Conservation (phyloP, 192 early-diverging fungal species). For the Backusella luteola region DNA sequence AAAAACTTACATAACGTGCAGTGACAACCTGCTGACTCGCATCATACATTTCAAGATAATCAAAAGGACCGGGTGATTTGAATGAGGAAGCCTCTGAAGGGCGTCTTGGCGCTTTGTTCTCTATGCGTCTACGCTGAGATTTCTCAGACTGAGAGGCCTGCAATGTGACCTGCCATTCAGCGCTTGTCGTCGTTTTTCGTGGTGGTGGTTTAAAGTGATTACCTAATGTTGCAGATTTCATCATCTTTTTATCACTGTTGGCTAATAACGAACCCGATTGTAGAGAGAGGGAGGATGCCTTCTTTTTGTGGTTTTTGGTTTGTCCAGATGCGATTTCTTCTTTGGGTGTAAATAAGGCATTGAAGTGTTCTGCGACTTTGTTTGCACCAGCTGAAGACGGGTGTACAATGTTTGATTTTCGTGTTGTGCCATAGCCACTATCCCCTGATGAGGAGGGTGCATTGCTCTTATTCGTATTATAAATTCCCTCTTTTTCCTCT, state of each 20-base stretch:
- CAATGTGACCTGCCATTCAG: slow-evolving; percentile 2
- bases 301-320: neutral
- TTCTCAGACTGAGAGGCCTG: neutral
- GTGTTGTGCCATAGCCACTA: slow-evolving; percentile 19
- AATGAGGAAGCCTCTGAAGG: neutral
- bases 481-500: neutral
- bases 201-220: neutral
- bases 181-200: neutral
- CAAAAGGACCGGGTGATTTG: neutral
- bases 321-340: neutral
- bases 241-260: neutral
- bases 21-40: slow-evolving; percentile 37
- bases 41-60: slow-evolving; percentile 15
- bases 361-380: neutral
- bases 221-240: slow-evolving; percentile 5
- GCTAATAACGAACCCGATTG: neutral
- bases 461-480: slow-evolving; percentile 11
- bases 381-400: neutral
- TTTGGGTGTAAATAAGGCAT: neutral
- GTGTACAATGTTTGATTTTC: neutral
- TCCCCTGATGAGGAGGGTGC: slow-evolving; percentile 13
- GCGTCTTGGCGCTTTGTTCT: neutral
- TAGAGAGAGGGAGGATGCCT: neutral
- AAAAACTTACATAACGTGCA: slow-evolving; percentile 47
- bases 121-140: neutral